Conservation (phyloP, 2,329 filamentous ascomycete species). For the Sclerotinia borealis region DNA sequence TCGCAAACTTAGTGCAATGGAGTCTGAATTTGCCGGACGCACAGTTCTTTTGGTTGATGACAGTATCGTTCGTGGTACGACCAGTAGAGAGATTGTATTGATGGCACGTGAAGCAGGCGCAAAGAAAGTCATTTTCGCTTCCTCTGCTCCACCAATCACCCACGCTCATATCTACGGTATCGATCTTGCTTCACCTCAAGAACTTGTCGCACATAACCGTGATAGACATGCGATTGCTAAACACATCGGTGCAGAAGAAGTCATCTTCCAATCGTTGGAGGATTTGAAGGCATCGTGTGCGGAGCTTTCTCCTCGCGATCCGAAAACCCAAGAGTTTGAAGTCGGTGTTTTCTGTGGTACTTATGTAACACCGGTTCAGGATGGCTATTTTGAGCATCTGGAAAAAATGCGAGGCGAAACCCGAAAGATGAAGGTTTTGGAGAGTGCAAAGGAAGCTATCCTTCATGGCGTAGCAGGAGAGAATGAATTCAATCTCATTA, state of each 20-base stretch:
- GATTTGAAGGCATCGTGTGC: slow-evolving; percentile 77
- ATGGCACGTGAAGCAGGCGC: slow-evolving; percentile 86
- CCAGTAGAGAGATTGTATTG: slow-evolving; percentile 67
- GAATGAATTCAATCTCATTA: slow-evolving; percentile 55
- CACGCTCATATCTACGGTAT: slow-evolving; percentile 85
- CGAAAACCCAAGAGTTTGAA: slow-evolving; percentile 63
- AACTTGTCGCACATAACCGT: slow-evolving; percentile 66
- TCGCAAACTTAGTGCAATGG: slow-evolving; percentile 82
- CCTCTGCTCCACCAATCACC: slow-evolving; percentile 75
- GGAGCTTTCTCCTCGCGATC: slow-evolving; percentile 56
- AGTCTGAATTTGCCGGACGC: slow-evolving; percentile 73
- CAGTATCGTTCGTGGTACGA: slow-evolving; percentile 82
- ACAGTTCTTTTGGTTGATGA: slow-evolving; percentile 84
- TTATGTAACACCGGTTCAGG: slow-evolving; percentile 74
- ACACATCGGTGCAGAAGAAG: slow-evolving; percentile 66
- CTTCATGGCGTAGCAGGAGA: slow-evolving; percentile 55
- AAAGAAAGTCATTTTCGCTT: slow-evolving; percentile 74
- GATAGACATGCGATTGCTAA: slow-evolving; percentile 54
- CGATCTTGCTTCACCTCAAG: slow-evolving; percentile 63
- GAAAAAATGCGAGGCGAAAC: slow-evolving; percentile 66
- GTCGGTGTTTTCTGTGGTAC: slow-evolving; percentile 87
- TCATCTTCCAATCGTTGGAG: slow-evolving; percentile 70
- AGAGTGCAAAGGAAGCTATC: slow-evolving; percentile 58
- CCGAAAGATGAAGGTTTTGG: slow-evolving; percentile 59
- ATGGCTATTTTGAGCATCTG: slow-evolving; percentile 77